Conservation (phyloP, 306 rosid species). For the Corylus heterophylla region DNA sequence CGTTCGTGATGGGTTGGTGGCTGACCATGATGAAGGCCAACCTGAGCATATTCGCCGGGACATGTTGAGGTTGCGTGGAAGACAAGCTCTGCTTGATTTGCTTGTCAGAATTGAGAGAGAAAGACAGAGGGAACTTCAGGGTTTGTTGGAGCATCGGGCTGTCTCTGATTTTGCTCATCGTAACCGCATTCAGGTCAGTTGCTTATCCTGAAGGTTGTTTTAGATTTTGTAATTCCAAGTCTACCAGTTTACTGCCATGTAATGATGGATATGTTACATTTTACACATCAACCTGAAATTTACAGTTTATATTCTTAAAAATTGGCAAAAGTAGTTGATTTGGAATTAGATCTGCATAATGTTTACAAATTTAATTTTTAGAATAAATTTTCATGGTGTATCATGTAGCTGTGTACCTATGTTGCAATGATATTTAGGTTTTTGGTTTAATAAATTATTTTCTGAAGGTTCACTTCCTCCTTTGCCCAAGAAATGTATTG, state of each 20-base stretch:
- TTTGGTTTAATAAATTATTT: not conserved
- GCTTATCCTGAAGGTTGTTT: slow-evolving; percentile 1
- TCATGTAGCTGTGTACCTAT: not conserved
- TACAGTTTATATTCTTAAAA: not conserved
- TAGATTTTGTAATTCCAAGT: not conserved
- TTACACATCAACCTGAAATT: not conserved
- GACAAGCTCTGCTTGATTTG: slow-evolving; percentile 93
- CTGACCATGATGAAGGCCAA: slow-evolving; percentile 84
- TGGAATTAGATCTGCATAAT: not conserved
- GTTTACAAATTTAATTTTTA: not conserved
- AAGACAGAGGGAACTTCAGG: slow-evolving; percentile 92
- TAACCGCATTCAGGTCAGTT: slow-evolving; percentile 96
- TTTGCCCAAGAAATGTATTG: not conserved
- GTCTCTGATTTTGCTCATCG: slow-evolving; percentile 99
- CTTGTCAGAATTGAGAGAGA: slow-evolving; percentile 92
- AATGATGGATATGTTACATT: not conserved
- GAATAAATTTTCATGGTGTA: not conserved
- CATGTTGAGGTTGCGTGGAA: slow-evolving; percentile 86
- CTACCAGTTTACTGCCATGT: not conserved
- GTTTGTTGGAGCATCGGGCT: slow-evolving; percentile 93
- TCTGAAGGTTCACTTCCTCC: not conserved
- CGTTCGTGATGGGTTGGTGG: slow-evolving; percentile 47
- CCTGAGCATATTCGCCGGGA: slow-evolving; percentile 90
- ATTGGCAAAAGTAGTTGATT: not conserved
- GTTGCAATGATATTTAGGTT: not conserved